phyloP scores from a whole-genome alignment of 164 flowering plant genomes.

The Vitis rupestris region DNA sequence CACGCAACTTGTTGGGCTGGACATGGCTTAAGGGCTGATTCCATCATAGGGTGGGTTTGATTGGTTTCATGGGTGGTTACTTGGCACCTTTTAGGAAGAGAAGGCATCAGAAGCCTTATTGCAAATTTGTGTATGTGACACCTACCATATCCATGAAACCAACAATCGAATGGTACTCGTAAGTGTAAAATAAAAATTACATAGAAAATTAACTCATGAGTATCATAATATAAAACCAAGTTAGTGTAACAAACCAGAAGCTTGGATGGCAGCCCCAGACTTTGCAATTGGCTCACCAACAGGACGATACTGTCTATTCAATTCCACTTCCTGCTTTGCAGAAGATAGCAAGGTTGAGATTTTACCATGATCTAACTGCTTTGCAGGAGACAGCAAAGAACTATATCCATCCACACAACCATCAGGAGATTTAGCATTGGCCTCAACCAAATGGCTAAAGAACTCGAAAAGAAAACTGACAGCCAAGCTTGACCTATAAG shows the following conservation, averaged over 20 bases:
- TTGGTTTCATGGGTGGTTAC: too few relatives aligned
- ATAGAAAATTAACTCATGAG: not conserved
- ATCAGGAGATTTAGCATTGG: slow-evolving; percentile 6
- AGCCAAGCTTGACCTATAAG: slow-evolving; percentile 79
- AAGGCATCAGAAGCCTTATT: too few relatives aligned
- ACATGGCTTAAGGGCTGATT: too few relatives aligned
- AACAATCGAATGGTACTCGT: not conserved
- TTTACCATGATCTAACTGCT: slow-evolving; percentile 5
- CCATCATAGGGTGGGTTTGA: too few relatives aligned
- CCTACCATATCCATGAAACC: not conserved
- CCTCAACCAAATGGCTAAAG: slow-evolving; percentile 29
- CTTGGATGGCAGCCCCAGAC: slow-evolving; percentile 73
- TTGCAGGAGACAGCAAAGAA: not conserved
- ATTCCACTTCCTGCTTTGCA: slow-evolving; percentile 57
- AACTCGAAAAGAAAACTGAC: slow-evolving; percentile 68
- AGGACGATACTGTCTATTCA: slow-evolving; percentile 53
- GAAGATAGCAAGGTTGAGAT: slow-evolving; percentile 44
- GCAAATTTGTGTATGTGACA: too few relatives aligned
- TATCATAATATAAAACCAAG: not conserved
- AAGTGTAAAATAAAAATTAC: not conserved
- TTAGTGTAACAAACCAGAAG: slow-evolving; percentile 64
- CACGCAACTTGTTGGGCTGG: too few relatives aligned
- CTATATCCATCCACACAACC: slow-evolving; percentile 20
- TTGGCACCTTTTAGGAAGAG: too few relatives aligned
- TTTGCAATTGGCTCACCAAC: slow-evolving; percentile 75